Conservation (phyloP, 768 basidiomycete species). For the Mycena latifolia region DNA sequence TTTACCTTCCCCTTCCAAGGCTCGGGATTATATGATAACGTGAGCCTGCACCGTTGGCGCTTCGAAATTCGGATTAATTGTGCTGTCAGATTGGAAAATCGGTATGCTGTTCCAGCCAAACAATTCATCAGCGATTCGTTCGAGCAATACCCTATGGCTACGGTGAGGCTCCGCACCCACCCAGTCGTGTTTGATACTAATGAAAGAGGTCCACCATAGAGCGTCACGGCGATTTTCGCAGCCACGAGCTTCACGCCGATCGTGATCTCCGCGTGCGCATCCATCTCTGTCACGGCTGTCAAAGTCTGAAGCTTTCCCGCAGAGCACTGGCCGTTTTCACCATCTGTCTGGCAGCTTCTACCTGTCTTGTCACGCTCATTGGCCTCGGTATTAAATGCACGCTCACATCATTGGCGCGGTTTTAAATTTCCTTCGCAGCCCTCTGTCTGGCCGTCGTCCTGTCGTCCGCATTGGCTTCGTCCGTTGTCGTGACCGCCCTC, state of each 20-base stretch:
- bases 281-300: neutral
- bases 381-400: neutral
- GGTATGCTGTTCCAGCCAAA: conserved; percentile 3
- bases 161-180: conserved; percentile 2
- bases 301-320: conserved; percentile 2
- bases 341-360: neutral
- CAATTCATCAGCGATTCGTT: conserved; percentile 11
- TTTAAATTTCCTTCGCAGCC: too few relatives aligned
- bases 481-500: conserved; percentile 8
- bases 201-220: neutral
- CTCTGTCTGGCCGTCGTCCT: conserved; percentile 1
- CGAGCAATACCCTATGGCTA: conserved; percentile 13
- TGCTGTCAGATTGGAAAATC: neutral
- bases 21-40: too few relatives aligned
- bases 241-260: too few relatives aligned
- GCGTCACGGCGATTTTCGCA: neutral
- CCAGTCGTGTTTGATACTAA: too few relatives aligned
- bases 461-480: neutral
- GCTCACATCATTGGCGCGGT: too few relatives aligned
- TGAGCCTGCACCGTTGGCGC: too few relatives aligned
- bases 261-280: too few relatives aligned
- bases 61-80: too few relatives aligned
- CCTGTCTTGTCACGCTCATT: conserved; percentile 8
- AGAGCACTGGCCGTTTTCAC: conserved; percentile 16
- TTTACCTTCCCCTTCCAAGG: too few relatives aligned